Base-by-base conservation (phyloP, 208 protist genomes). In the Crithidia fasciculata region DNA sequence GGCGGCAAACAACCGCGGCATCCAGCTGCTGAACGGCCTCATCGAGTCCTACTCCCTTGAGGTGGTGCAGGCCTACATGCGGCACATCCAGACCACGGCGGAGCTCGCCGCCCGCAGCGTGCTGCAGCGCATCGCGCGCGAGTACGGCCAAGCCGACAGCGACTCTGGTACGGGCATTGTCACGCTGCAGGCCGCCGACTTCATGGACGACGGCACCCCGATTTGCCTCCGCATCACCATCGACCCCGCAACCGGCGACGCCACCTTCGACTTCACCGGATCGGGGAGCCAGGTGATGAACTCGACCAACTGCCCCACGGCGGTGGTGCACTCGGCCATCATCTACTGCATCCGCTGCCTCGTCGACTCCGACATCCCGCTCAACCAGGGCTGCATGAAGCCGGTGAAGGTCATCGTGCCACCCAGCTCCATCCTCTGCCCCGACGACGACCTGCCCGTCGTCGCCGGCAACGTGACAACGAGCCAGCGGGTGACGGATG, bases 391-490 rank as follows among this genome's bases (percentile, higher is more conserved):
- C 65, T 98, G 95, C 86, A 83, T 98, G 62, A 85, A 88, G 63
- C 95, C 95, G 36, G 86, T 98, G 50, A 83, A 60, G 8, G 85
- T 96, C 10, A 74, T 87, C 0, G 93, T 98, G 45, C 84, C 84
- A 28, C 50, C 80, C 8, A 80, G 84, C 39, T 93, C 84, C n/a
- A 80, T 99, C 18, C 82, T 99, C 4, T 68, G 54, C 45, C 97
- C 97, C 6, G 77, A 79, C 10, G 83, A 88, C 15, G 81, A 89
- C 68, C 91, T 95, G 6, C 97, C 96, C 5, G 97, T 99, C 2
- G 97, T 99, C 15, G 98, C 92, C 9, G 98, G 98, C 36, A 99
- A 99, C 78, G 97, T 99, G 8, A 87, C 98, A 12, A 99, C 97
- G 7, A 96, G 87, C 28, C 96, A 98, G 81, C 86, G 97, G 36